These are phyloP conservation scores for Abrus pulchellus DNA, from an alignment of 306 rosid species.

Conservation along the genomic window DNA sequence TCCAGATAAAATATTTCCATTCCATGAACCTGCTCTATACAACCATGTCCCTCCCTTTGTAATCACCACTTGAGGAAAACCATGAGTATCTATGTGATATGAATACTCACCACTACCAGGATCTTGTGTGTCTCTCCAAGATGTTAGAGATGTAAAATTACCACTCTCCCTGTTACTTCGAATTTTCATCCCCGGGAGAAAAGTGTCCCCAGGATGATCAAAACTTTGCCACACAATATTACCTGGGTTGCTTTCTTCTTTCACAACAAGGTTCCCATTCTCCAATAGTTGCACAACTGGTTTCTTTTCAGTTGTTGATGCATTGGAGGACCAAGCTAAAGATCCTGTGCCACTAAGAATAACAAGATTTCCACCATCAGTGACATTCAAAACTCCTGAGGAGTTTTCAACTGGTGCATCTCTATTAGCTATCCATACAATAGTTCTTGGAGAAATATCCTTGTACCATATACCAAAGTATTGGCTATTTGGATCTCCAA, in stretches of 20 bases:
- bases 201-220: constrained; percentile 48
- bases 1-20: constrained; percentile 45
- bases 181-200: constrained; percentile 43
- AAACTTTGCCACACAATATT: constrained; percentile 57
- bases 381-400: constrained; percentile 46
- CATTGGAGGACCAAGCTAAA: constrained; percentile 41
- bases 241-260: constrained; percentile 26
- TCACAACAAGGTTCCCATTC: constrained; percentile 54
- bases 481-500: constrained; percentile 26
- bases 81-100: constrained; percentile 41
- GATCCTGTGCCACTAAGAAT: constrained; percentile 27
- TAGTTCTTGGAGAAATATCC: constrained; percentile 37
- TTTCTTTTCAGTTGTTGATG: constrained; percentile 21
- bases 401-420: constrained; percentile 36
- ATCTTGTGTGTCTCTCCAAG: constrained; percentile 42
- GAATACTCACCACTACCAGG: constrained; percentile 41
- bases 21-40: constrained; percentile 48
- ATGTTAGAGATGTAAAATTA: constrained; percentile 15
- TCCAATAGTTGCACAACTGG: constrained; percentile 53
- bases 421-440: constrained; percentile 54
- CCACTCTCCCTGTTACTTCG: constrained; percentile 15
- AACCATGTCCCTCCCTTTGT: not conserved
- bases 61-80: constrained; percentile 45
- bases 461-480: constrained; percentile 54
- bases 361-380: constrained; percentile 40